These are phyloP conservation scores for Petunia hybrid DNA, from an alignment of 305 asterid genomes.

Conservation along the genomic window DNA sequence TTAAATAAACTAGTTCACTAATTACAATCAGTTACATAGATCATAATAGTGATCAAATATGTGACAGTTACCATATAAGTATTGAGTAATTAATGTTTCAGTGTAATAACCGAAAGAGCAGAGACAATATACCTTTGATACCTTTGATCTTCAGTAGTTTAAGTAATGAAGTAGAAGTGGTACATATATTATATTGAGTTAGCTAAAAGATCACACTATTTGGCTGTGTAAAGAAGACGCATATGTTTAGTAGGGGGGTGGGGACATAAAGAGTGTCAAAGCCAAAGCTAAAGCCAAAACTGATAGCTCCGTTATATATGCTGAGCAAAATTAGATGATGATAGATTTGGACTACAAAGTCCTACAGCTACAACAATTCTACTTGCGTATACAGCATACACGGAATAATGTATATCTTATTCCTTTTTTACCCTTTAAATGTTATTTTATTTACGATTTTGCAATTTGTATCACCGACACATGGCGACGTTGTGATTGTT, in stretches of 20 bases:
- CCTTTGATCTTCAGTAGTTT: slow-evolving; percentile 7
- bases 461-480: slow-evolving; percentile 28
- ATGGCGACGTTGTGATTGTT: background rate
- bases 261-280: slow-evolving; percentile 10
- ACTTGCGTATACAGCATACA: background rate
- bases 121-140: background rate
- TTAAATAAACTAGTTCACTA: background rate
- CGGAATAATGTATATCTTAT: background rate
- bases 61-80: background rate
- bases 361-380: slow-evolving; percentile 6
- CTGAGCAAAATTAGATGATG: slow-evolving; percentile 7
- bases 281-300: slow-evolving; percentile 16
- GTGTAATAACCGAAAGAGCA: background rate
- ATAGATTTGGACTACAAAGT: background rate
- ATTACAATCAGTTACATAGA: background rate
- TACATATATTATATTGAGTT: background rate
- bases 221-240: slow-evolving; percentile 4
- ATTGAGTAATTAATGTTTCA: background rate
- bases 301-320: slow-evolving; percentile 25
- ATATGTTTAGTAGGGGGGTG: background rate
- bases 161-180: background rate
- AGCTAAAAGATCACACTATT: background rate
- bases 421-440: slow-evolving; percentile 4
- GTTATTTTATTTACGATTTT: background rate
- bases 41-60: background rate